Conservation (phyloP, 495 filamentous ascomycete species). For the Cenococcum geophilum region DNA sequence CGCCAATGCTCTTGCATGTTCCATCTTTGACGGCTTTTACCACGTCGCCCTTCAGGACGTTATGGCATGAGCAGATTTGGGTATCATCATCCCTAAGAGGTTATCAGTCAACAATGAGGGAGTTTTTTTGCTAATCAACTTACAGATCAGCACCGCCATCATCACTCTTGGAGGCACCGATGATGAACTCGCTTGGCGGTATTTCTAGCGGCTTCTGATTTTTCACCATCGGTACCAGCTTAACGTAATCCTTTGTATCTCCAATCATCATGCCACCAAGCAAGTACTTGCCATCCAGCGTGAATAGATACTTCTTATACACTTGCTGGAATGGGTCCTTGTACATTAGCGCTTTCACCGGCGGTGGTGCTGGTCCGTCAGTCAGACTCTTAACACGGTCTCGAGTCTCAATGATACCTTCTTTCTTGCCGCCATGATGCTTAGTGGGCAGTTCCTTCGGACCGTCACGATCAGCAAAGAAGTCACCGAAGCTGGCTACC, state of each 20-base stretch:
- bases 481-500: slow-evolving; percentile 93
- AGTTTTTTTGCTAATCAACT: slow-evolving; percentile 24
- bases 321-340: slow-evolving; percentile 90
- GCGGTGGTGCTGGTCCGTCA: slow-evolving; percentile 48
- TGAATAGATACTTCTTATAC: slow-evolving; percentile 96
- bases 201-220: slow-evolving; percentile 75
- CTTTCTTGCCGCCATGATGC: slow-evolving; percentile 36
- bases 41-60: slow-evolving; percentile 85
- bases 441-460: slow-evolving; percentile 64
- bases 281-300: slow-evolving; percentile 84
- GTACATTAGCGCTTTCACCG: slow-evolving; percentile 83
- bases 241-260: slow-evolving; percentile 90
- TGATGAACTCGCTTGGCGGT: slow-evolving; percentile 81
- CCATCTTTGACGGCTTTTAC: slow-evolving; percentile 69
- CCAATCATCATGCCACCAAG: slow-evolving; percentile 99
- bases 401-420: slow-evolving; percentile 37
- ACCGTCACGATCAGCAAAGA: slow-evolving; percentile 88
- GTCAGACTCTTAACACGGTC: slow-evolving; percentile 46
- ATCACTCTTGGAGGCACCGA: slow-evolving; percentile 70
- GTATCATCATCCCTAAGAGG: slow-evolving; percentile 66
- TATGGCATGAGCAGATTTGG: slow-evolving; percentile 94
- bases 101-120: not conserved
- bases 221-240: slow-evolving; percentile 91
- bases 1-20: slow-evolving; percentile 75
- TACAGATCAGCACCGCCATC: slow-evolving; percentile 66